Conservation (phyloP, 495 filamentous ascomycete species). For the Lophiostoma macrostomum region DNA sequence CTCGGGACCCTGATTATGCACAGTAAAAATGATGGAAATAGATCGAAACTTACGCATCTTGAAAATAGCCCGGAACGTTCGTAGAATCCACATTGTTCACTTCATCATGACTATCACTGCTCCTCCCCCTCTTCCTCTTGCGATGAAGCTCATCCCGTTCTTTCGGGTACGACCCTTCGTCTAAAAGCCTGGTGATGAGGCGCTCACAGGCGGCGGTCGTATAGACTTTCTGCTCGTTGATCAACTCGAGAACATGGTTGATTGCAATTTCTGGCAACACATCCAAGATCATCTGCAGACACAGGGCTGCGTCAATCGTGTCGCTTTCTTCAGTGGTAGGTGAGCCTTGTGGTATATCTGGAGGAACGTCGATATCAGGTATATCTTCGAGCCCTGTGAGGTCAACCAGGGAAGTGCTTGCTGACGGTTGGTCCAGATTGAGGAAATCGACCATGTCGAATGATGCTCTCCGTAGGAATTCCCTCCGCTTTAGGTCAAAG, state of each 20-base stretch:
- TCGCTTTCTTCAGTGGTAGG: neutral
- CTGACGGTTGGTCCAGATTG: too few relatives aligned
- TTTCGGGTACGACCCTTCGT: slow-evolving; percentile 36
- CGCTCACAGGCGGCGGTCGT: slow-evolving; percentile 15
- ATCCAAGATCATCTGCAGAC: slow-evolving; percentile 37
- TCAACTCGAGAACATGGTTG: slow-evolving; percentile 36
- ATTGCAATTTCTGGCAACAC: slow-evolving; percentile 41
- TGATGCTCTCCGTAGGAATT: too few relatives aligned
- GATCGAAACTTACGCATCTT: slow-evolving; percentile 18
- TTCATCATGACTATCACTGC: slow-evolving; percentile 22
- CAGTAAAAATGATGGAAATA: neutral
- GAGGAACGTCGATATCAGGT: slow-evolving; percentile 11
- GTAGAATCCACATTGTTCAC: slow-evolving; percentile 17
- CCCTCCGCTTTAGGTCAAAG: too few relatives aligned
- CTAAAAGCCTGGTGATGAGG: slow-evolving; percentile 32
- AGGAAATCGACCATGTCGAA: too few relatives aligned
- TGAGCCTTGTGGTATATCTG: neutral
- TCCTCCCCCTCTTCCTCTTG: slow-evolving; percentile 37
- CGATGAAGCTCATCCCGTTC: slow-evolving; percentile 27
- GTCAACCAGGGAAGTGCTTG: slow-evolving; percentile 5
- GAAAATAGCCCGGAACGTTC: neutral
- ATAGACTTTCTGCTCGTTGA: slow-evolving; percentile 17
- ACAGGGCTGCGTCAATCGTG: slow-evolving; percentile 26
- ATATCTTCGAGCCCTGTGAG: slow-evolving; percentile 8
- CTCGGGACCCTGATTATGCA: slow-evolving; percentile 1